Evolutionary conservation across 2,329 filamentous ascomycete species (phyloP), one percentile per base, ranked within the genome.

Genomic region (Delphinella strobiligena): DNA sequence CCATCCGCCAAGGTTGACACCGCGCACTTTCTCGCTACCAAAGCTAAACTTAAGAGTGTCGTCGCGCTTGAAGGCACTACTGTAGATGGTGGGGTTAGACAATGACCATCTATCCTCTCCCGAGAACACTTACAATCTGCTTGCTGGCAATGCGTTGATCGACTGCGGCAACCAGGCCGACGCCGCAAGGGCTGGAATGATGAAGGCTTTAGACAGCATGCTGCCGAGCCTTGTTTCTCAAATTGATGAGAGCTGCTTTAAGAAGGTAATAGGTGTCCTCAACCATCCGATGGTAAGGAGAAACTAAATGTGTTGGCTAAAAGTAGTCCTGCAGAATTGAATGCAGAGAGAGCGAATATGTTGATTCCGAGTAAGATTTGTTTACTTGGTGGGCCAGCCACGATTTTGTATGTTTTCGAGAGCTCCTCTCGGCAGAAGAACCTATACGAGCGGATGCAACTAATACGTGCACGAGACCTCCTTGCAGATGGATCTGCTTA

Each of bases 1-100:
- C 74, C 75, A 78, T 22, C 77, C 77, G 38, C 77, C 75, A 4
- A 79, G 62, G 52, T 80, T 81, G 19, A 80, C 75, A 40, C 77
- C 77, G 10, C 74, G 71, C 31, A 80, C 68, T 50, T 74, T 77
- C 15, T 69, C 50, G 32, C 54, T 54, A 41, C 66, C 62, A 55
- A 73, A 78, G 49, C 70, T 56, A 48, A 77, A 78, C 24, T 64
- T 56, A 12, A 64, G 53, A 30, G 29, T 24, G 31, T 48, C 47
- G 10, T 46, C 44, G 34, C 49, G 39, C 36, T 49, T 47, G 17
- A 36, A 18, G 4, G 30, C 11, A 8, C 33, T 19, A 19, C 34
- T 41, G 19, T 35, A 14, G 36, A 37, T 38, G 34, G 3, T 31
- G 24, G 19, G 35, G 18, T 14, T 22, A 12, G 12, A 9, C 29